phyloP scores from a whole-genome alignment of 768 basidiomycete genomes.

The Fistulinella prunicolor region DNA sequence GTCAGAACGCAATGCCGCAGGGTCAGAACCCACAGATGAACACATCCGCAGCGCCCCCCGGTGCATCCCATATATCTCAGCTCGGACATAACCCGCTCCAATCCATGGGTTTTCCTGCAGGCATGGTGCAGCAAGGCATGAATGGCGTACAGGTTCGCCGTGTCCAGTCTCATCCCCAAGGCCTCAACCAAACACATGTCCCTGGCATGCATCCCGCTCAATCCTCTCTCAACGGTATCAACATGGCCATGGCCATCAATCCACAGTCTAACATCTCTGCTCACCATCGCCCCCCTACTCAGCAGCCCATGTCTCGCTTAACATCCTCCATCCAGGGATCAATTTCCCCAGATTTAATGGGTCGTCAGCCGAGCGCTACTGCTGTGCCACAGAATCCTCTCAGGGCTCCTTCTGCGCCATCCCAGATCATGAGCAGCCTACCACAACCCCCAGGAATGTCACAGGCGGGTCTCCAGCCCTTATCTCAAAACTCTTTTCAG shows the following conservation, averaged over 20 bases:
- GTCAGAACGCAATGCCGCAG: slow-evolving; percentile 37
- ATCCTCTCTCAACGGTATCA: slow-evolving; percentile 36
- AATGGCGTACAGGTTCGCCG: slow-evolving; percentile 45
- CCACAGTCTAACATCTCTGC: slow-evolving; percentile 40
- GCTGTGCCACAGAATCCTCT: slow-evolving; percentile 42
- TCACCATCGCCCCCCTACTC: slow-evolving; percentile 36
- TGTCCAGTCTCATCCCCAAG: slow-evolving; percentile 56
- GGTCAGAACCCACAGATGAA: slow-evolving; percentile 36
- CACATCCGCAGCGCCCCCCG: slow-evolving; percentile 26
- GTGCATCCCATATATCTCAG: slow-evolving; percentile 28
- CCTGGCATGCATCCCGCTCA: slow-evolving; percentile 36
- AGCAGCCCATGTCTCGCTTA: slow-evolving; percentile 34
- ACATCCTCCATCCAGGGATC: slow-evolving; percentile 34
- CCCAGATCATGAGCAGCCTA: slow-evolving; percentile 48
- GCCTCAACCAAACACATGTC: slow-evolving; percentile 39
- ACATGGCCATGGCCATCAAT: slow-evolving; percentile 48
- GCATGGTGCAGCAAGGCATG: slow-evolving; percentile 40
- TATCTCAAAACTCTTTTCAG: slow-evolving; percentile 33
- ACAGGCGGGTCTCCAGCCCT: slow-evolving; percentile 27
- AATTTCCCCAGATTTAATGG: slow-evolving; percentile 45
- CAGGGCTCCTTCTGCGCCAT: slow-evolving; percentile 43
- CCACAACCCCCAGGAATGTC: slow-evolving; percentile 34
- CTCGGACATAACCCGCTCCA: slow-evolving; percentile 39
- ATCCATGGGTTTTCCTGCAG: slow-evolving; percentile 41
- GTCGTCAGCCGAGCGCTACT: slow-evolving; percentile 37